Evolutionary conservation across 2,329 filamentous ascomycete species (phyloP).

Genomic region (Endoconidiophora polonica): DNA sequence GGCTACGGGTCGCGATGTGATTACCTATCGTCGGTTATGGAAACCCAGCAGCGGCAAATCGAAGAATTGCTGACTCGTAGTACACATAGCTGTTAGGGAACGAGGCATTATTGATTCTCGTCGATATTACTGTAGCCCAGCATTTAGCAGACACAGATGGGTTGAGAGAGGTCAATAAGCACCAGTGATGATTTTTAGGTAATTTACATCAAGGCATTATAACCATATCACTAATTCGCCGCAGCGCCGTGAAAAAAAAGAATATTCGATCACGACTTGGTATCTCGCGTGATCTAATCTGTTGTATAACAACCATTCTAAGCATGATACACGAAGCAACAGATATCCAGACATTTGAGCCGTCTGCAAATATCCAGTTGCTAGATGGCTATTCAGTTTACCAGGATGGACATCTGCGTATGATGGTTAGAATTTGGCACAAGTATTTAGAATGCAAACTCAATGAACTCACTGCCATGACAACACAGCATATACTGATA

Average conservation of each 20-base stretch:
- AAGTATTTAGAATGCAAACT: background rate
- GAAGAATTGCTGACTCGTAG: too few relatives aligned
- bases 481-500: slow-evolving; percentile 78
- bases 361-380: background rate
- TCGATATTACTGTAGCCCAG: too few relatives aligned
- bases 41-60: too few relatives aligned
- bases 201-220: background rate
- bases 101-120: too few relatives aligned
- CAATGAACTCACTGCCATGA: slow-evolving; percentile 64
- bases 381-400: slow-evolving; percentile 21
- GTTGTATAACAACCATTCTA: background rate
- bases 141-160: too few relatives aligned
- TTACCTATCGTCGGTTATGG: too few relatives aligned
- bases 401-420: slow-evolving; percentile 21
- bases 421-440: background rate
- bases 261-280: background rate
- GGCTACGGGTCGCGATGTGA: too few relatives aligned
- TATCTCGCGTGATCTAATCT: background rate
- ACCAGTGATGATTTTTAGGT: background rate
- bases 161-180: background rate
- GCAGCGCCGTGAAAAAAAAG: background rate
- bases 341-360: background rate
- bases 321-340: background rate
- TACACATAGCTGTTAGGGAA: too few relatives aligned
- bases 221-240: background rate